phyloP scores from a whole-genome alignment of 768 basidiomycete genomes.

The Leccinellum luteum region DNA sequence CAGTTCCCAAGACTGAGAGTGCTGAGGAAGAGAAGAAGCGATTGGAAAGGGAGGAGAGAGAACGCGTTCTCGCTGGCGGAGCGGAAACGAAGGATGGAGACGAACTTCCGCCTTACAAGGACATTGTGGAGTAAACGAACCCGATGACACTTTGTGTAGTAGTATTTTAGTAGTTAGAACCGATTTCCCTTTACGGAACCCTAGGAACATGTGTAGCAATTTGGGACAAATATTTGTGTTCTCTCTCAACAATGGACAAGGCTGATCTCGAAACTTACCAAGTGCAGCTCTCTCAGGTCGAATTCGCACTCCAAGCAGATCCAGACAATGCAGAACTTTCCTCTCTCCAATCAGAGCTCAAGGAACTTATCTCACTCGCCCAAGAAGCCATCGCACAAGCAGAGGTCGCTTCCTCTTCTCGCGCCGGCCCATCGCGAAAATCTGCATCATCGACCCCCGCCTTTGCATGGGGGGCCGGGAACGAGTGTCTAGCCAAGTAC shows the following conservation, averaged over 20 bases:
- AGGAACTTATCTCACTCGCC: slow-evolving; percentile 81
- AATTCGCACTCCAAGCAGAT: slow-evolving; percentile 72
- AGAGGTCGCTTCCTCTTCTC: slow-evolving; percentile 59
- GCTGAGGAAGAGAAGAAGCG: slow-evolving; percentile 68
- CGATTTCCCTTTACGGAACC: slow-evolving; percentile 22
- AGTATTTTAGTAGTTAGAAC: too few relatives aligned
- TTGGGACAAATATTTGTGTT: not conserved
- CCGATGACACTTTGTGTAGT: too few relatives aligned
- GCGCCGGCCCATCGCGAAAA: slow-evolving; percentile 58
- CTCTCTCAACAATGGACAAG: slow-evolving; percentile 39
- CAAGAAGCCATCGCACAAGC: slow-evolving; percentile 68
- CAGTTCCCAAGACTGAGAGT: slow-evolving; percentile 39
- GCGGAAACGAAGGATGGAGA: slow-evolving; percentile 23
- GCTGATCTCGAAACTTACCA: slow-evolving; percentile 87
- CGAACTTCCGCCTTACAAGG: slow-evolving; percentile 46
- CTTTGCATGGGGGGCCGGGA: slow-evolving; percentile 72
- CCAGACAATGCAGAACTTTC: slow-evolving; percentile 71
- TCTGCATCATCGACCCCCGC: slow-evolving; percentile 46
- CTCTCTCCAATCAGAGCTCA: slow-evolving; percentile 72
- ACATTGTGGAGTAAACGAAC: slow-evolving; percentile 24
- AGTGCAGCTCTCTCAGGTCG: slow-evolving; percentile 86
- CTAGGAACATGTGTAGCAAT: not conserved
- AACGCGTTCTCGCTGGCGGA: slow-evolving; percentile 40
- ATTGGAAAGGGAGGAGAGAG: slow-evolving; percentile 66
- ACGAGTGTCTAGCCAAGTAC: slow-evolving; percentile 85